Evolutionary conservation across 2,329 filamentous ascomycete genomes (phyloP).

Genomic region (Pochonia chlamydosporia): DNA sequence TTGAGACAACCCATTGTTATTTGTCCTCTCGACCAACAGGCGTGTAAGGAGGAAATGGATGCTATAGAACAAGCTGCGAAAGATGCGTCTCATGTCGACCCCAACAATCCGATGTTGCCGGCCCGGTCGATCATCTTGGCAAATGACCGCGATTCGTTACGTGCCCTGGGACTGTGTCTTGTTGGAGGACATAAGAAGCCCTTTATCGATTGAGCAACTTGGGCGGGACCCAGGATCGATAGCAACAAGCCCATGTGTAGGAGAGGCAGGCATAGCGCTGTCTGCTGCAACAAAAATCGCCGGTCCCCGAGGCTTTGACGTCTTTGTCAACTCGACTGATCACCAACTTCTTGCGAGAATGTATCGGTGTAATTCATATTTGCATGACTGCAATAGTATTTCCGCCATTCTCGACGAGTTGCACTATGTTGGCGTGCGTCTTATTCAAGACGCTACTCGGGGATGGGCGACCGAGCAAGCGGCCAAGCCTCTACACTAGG

Average conservation of each 20-base stretch:
- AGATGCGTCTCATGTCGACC: constrained; percentile 82
- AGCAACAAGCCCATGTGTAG: background rate
- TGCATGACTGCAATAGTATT: too few species aligned
- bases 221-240: background rate
- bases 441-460: too few species aligned
- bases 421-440: too few species aligned
- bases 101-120: constrained; percentile 87
- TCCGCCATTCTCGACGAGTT: too few species aligned
- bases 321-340: too few species aligned
- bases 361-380: too few species aligned
- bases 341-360: too few species aligned
- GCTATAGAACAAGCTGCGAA: constrained; percentile 94
- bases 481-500: background rate
- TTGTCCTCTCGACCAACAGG: constrained; percentile 89
- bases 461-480: too few species aligned
- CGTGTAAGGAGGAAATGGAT: constrained; percentile 97
- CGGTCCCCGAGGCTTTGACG: background rate
- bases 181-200: constrained; percentile 61
- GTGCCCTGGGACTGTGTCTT: constrained; percentile 56
- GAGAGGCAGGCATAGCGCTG: background rate
- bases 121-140: constrained; percentile 76
- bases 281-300: background rate
- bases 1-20: constrained; percentile 92
- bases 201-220: constrained; percentile 49
- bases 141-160: constrained; percentile 61